Conservation (phyloP, 108 stramenopile species). For the Hondaea fermentalgiana region DNA sequence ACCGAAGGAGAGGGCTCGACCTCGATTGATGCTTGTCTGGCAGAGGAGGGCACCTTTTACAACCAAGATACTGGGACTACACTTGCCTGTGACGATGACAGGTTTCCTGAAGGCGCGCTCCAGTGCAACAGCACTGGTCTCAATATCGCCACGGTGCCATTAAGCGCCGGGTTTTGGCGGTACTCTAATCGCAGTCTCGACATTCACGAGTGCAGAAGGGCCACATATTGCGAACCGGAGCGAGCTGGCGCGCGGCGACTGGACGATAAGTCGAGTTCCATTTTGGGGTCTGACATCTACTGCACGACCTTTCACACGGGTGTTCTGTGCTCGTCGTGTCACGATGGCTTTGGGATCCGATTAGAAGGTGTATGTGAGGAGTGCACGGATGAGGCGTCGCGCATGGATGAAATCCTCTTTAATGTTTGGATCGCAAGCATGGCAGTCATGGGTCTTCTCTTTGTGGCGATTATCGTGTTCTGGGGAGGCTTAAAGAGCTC, state of each 20-base stretch:
- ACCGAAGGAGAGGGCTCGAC: background rate
- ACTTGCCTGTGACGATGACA: background rate
- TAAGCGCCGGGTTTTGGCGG: background rate
- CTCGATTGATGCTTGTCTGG: background rate
- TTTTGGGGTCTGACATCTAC: background rate
- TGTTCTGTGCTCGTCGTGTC: background rate
- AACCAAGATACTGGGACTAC: background rate
- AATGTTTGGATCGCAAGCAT: background rate
- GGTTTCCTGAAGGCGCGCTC: background rate
- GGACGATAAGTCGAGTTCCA: background rate
- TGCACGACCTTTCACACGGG: background rate
- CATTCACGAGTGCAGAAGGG: background rate
- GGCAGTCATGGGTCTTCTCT: background rate
- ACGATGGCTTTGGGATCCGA: background rate
- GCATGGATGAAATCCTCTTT: background rate
- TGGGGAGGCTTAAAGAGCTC: background rate
- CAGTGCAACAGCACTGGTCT: background rate
- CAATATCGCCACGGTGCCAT: background rate
- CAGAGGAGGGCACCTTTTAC: background rate
- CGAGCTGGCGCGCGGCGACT: background rate
- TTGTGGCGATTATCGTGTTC: background rate
- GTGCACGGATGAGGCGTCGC: background rate
- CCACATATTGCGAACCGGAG: background rate
- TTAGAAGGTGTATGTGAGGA: background rate
- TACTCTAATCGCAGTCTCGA: background rate